A percentile compares a stretch with the other conserved stretches of the same genome.
Conservation (phyloP, 2,329 filamentous ascomycete genomes). For the Aspergillus thermomutatus region DNA sequence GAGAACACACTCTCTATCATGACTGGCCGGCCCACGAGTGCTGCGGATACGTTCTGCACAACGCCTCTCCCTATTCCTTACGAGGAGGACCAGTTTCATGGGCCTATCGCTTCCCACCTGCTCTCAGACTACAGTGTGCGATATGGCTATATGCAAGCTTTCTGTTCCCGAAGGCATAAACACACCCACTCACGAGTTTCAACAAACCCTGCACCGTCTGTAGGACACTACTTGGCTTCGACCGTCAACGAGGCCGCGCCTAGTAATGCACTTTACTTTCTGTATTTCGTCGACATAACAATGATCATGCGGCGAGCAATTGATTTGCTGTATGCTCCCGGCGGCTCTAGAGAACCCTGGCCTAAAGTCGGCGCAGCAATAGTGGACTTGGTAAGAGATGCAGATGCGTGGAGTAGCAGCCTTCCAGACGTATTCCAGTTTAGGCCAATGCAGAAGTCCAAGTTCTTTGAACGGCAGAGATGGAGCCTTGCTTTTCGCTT, state of each 20-base stretch:
- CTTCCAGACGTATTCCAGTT: constrained; percentile 1
- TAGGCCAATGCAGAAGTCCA: background rate
- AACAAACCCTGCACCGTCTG: background rate
- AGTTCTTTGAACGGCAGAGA: background rate
- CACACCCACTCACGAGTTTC: background rate
- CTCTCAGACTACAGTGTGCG: background rate
- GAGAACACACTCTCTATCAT: constrained; percentile 2
- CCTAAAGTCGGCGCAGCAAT: background rate
- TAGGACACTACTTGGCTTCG: background rate
- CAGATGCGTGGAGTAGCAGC: constrained; percentile 1
- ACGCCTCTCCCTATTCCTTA: constrained; percentile 21
- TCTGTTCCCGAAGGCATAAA: background rate
- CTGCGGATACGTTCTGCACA: constrained; percentile 11
- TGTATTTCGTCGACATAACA: constrained; percentile 1
- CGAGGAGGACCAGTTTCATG: constrained; percentile 12
- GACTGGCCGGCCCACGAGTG: constrained; percentile 2
- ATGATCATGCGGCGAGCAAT: constrained; percentile 4
- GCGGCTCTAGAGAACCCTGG: background rate
- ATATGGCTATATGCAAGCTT: background rate
- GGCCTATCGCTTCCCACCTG: background rate
- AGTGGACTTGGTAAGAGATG: background rate
- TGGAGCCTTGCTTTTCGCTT: background rate
- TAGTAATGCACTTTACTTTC: constrained; percentile 4
- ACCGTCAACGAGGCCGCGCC: background rate
- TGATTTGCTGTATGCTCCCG: constrained; percentile 1